These are phyloP conservation scores for Colletotrichum sp. DNA, from an alignment of 2,329 filamentous ascomycete genomes.

Conservation along the genomic window DNA sequence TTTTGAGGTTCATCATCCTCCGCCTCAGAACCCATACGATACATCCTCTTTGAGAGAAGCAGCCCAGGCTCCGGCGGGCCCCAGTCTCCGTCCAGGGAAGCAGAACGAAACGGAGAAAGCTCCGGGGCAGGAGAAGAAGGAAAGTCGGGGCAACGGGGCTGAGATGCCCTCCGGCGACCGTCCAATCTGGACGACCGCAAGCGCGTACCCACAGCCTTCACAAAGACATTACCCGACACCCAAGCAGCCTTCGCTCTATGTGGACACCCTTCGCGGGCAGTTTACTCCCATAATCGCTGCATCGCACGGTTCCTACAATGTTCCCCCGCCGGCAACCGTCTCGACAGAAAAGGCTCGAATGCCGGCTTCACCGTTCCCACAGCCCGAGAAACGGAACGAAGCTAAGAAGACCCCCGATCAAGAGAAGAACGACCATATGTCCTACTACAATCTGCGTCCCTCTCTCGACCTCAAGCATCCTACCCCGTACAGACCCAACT, in stretches of 20 bases:
- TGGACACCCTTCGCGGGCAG: too few species aligned
- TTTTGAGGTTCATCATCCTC: not conserved
- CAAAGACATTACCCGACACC: too few species aligned
- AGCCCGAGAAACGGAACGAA: not conserved
- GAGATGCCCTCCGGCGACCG: too few species aligned
- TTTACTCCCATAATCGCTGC: too few species aligned
- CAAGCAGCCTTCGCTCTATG: too few species aligned
- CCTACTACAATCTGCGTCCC: not conserved
- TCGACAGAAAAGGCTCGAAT: not conserved
- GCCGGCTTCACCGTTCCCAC: not conserved
- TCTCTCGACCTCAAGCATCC: not conserved
- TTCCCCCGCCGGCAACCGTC: not conserved
- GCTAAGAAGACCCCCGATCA: not conserved
- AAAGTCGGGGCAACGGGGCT: too few species aligned
- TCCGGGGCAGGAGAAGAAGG: too few species aligned
- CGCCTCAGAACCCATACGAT: not conserved
- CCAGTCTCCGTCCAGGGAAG: not conserved
- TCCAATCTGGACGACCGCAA: too few species aligned
- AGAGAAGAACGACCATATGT: not conserved
- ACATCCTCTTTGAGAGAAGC: not conserved
- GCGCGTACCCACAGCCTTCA: too few species aligned
- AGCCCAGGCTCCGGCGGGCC: not conserved
- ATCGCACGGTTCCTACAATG: not conserved
- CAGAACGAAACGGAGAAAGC: too few species aligned
- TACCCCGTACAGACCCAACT: not conserved